Evolutionary conservation across 1,139 yeast species (phyloP).

Genomic region (Scheffersomyces titani): DNA sequence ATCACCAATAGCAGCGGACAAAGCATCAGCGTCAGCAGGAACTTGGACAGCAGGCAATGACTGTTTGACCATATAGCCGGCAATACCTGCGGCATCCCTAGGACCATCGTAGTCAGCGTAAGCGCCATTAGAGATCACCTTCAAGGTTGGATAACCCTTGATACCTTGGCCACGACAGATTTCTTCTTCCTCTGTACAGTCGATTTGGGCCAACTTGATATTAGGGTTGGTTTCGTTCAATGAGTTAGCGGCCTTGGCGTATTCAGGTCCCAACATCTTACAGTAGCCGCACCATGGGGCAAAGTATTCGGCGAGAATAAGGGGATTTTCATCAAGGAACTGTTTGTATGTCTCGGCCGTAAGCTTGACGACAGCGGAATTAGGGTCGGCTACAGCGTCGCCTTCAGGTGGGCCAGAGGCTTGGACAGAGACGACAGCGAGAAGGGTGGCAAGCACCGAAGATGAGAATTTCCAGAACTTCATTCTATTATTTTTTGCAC

Average conservation of each 20-base stretch:
- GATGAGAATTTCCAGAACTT: conserved; percentile 45
- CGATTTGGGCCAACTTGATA: conserved; percentile 85
- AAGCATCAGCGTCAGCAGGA: conserved; percentile 48
- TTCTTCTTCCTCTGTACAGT: conserved; percentile 85
- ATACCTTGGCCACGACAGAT: conserved; percentile 76
- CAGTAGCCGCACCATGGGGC: conserved; percentile 99
- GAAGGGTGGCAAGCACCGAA: conserved; percentile 37
- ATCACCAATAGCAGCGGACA: conserved; percentile 50
- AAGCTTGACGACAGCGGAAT: conserved; percentile 86
- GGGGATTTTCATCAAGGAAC: conserved; percentile 69
- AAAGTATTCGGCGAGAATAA: conserved; percentile 91
- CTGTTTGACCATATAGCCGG: conserved; percentile 78
- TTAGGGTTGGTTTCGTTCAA: conserved; percentile 59
- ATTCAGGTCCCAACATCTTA: conserved; percentile 91
- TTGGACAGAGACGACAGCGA: conserved; percentile 35
- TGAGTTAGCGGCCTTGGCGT: conserved; percentile 76
- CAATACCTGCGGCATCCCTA: conserved; percentile 78
- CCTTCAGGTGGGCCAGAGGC: conserved; percentile 50
- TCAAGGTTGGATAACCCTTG: conserved; percentile 91
- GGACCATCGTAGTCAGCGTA: conserved; percentile 67
- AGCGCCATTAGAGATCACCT: conserved; percentile 61
- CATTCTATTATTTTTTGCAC: conserved; percentile 21
- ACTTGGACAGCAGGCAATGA: conserved; percentile 75
- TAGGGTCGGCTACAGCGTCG: conserved; percentile 73
- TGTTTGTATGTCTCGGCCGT: conserved; percentile 59